phyloP scores from a whole-genome alignment of 768 basidiomycete species.

The Termitomyces titanicus region DNA sequence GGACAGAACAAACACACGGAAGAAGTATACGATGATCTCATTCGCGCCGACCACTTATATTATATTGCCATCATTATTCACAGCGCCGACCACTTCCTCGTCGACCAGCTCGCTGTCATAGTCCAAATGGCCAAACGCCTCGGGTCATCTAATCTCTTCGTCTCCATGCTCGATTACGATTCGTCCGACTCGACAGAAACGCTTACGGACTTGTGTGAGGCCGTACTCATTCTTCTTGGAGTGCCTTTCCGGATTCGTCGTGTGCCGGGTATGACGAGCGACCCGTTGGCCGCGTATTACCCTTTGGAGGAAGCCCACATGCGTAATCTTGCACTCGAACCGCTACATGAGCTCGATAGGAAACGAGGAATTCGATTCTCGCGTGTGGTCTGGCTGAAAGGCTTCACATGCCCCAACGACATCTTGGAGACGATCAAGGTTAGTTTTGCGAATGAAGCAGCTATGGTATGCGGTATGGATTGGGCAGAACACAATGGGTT shows the following conservation, averaged over 20 bases:
- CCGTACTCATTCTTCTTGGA: slow-evolving; percentile 88
- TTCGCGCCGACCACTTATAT: slow-evolving; percentile 80
- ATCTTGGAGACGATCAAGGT: slow-evolving; percentile 95
- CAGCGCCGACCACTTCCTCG: slow-evolving; percentile 97
- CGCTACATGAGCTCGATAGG: slow-evolving; percentile 75
- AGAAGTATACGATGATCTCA: slow-evolving; percentile 86
- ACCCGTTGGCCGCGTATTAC: slow-evolving; percentile 88
- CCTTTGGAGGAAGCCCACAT: slow-evolving; percentile 93
- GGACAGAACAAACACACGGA: slow-evolving; percentile 79
- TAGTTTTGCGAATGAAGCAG: slow-evolving; percentile 86
- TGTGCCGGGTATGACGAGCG: slow-evolving; percentile 91
- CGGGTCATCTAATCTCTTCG: slow-evolving; percentile 87
- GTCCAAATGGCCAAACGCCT: slow-evolving; percentile 92
- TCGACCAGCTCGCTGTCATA: slow-evolving; percentile 97
- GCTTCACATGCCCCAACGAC: slow-evolving; percentile 98
- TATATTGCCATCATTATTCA: slow-evolving; percentile 95
- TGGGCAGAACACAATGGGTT: slow-evolving; percentile 98
- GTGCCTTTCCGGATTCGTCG: slow-evolving; percentile 90
- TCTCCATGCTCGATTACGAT: slow-evolving; percentile 97
- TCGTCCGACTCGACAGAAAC: slow-evolving; percentile 95
- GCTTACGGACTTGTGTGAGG: slow-evolving; percentile 91
- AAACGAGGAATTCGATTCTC: slow-evolving; percentile 81
- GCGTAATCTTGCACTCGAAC: slow-evolving; percentile 90
- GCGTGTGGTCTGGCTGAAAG: slow-evolving; percentile 96
- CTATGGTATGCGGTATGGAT: slow-evolving; percentile 99